Conservation (phyloP, 345 rosid genomes). For the Jatropha curcas region DNA sequence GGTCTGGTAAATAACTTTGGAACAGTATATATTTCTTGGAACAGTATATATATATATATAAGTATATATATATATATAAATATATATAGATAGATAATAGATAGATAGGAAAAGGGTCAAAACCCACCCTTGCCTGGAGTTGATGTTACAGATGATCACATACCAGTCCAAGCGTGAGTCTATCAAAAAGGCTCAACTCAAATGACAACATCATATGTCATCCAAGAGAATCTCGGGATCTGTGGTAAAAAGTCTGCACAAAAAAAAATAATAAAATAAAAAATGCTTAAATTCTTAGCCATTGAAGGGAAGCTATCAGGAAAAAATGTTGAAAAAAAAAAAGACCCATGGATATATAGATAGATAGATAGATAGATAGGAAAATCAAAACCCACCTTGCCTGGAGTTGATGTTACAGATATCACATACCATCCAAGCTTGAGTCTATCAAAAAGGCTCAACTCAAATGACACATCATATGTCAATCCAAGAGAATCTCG, state of each 20-base stretch:
- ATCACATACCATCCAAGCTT: conserved; percentile 99
- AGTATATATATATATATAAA: no score
- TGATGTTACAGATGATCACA: conserved; percentile 96
- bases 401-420: conserved; percentile 96
- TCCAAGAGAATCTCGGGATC: conserved; percentile 98
- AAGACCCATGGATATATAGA: background rate
- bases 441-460: conserved; percentile 91
- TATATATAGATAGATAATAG: no score
- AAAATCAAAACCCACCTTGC: conserved; percentile 60
- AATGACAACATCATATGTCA: conserved; percentile 98
- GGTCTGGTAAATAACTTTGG: conserved; percentile 19
- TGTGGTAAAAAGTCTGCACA: conserved; percentile 94
- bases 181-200: conserved; percentile 92
- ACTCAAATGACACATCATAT: conserved; percentile 96
- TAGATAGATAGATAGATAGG: no score
- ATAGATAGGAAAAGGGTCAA: conserved; percentile 20
- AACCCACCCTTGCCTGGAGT: conserved; percentile 88
- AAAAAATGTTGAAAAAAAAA: no score
- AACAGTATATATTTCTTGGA: no score
- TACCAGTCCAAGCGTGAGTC: conserved; percentile 98
- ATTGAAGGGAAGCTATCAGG: background rate
- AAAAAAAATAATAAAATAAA: conserved; percentile 1
- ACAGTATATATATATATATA: no score
- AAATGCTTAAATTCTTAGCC: background rate
- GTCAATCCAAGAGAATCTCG: conserved; percentile 98